phyloP scores from a whole-genome alignment of 441 rosid genomes.

The Raphanus hybrid region DNA sequence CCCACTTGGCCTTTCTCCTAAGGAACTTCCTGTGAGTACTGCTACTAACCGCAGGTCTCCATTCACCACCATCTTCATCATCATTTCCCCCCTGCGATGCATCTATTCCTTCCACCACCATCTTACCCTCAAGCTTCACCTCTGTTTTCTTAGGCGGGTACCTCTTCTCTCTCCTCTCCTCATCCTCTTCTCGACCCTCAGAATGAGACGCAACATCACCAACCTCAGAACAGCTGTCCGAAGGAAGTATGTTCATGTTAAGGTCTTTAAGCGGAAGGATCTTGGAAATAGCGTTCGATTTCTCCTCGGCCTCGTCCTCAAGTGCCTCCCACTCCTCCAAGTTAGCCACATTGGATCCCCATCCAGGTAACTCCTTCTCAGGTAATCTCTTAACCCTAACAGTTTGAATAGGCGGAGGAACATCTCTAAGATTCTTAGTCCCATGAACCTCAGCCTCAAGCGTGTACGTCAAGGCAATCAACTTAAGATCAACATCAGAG shows the following conservation, averaged over 20 bases:
- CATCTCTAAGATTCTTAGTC: constrained; percentile 66
- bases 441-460: constrained; percentile 90
- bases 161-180: constrained; percentile 49
- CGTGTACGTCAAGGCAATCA: constrained; percentile 81
- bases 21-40: constrained; percentile 84
- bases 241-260: constrained; percentile 55
- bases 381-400: constrained; percentile 79
- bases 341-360: constrained; percentile 96
- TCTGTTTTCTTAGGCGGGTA: constrained; percentile 63
- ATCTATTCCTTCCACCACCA: constrained; percentile 85
- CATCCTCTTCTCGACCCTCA: constrained; percentile 48
- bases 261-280: constrained; percentile 86
- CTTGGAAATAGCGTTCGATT: constrained; percentile 51
- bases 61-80: constrained; percentile 59
- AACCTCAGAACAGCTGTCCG: constrained; percentile 52
- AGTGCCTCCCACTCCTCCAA: constrained; percentile 93
- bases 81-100: constrained; percentile 69
- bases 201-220: constrained; percentile 48
- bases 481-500: constrained; percentile 85
- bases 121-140: constrained; percentile 74
- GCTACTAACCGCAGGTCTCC: constrained; percentile 91
- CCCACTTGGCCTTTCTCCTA: constrained; percentile 77
- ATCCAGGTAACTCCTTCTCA: constrained; percentile 89
- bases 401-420: constrained; percentile 77
- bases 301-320: constrained; percentile 60